A percentile compares a stretch with the other conserved stretches of the same genome.
phyloP scores from a whole-genome alignment of 257 asterid genomes.

The Nicotiana obtusifolia region DNA sequence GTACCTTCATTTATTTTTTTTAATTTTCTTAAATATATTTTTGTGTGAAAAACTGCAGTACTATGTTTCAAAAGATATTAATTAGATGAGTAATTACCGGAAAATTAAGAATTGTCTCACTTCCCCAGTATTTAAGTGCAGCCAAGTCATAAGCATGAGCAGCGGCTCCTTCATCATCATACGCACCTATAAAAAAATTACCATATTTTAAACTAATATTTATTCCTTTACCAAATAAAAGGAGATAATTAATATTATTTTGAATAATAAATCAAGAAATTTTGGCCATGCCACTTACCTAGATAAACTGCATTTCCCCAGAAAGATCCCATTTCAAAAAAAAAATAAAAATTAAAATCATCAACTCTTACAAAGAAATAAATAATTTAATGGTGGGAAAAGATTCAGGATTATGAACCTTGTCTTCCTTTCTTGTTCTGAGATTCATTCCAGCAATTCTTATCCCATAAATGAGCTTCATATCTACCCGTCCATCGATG shows the following conservation, averaged over 20 bases:
- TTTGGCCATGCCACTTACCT: conserved; percentile 32
- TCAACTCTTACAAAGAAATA: neutral
- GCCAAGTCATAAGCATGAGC: conserved; percentile 90
- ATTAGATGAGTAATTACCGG: conserved; percentile 36
- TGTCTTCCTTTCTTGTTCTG: conserved; percentile 96
- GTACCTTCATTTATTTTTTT: neutral
- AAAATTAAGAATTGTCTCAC: conserved; percentile 69
- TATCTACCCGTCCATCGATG: conserved; percentile 89
- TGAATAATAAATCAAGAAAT: neutral
- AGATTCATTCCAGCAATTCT: conserved; percentile 88
- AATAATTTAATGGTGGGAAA: neutral
- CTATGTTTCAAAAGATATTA: neutral
- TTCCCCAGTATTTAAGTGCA: conserved; percentile 87
- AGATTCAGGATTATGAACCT: conserved; percentile 31
- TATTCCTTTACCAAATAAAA: neutral
- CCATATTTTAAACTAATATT: neutral
- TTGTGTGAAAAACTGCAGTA: neutral
- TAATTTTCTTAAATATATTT: neutral
- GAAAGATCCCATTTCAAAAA: conserved; percentile 15
- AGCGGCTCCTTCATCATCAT: conserved; percentile 81
- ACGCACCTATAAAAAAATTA: conserved; percentile 48
- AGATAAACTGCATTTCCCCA: conserved; percentile 60
- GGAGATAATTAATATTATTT: neutral
- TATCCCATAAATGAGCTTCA: conserved; percentile 94
- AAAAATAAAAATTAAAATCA: neutral